Base-by-base conservation (phyloP, 2,329 filamentous ascomycete genomes). In the Cladosporium sp. region DNA sequence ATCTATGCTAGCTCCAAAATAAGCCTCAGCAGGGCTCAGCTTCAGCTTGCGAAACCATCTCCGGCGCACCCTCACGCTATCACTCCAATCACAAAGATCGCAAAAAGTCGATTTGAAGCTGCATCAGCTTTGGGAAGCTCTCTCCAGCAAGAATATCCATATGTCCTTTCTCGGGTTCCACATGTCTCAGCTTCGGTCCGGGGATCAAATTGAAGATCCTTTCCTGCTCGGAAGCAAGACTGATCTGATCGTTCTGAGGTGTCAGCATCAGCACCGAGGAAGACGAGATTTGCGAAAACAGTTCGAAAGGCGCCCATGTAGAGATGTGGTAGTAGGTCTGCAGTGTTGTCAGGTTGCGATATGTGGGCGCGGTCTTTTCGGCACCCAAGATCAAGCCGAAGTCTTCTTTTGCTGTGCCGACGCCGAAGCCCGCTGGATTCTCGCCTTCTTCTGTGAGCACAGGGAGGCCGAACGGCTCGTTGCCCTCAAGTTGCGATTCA, bases 401-500 rank as follows among this genome's bases (percentile, higher is more conserved):
- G 46, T 68, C 68, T 26, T 70, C 67, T 21, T 70, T 66, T 28
- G 72, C 66, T 56, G 62, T 34, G 64, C 64, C 53, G 39, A 48
- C 16, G 10, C 71, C 73, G 60, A 80, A 74, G 14, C 78, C 78
- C 1, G 72, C 75, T 2, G 77, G 76, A 58, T 79, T 79, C 62
- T 79, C 74, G 8, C 79, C 79, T 13, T 74, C 67, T 30, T 70
- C 70, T 16, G 71, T 79, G 16, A 82, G 65, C 34, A 79, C 70
- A 1, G 78, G 76, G 0, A 83, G 62, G 53, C 70, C 75, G 60
- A 78, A 73, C 0, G 80, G 74, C 34, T 68, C 64, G 65, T 82
- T 82, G 10, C 81, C 80, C 0, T 58, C 62, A 1, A 77, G 23
- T 59, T 77, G 78, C 0, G 78, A 79, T 66, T 78, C 76, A 3